These are phyloP conservation scores for Neurospora tetraspora DNA, from an alignment of 495 filamentous ascomycete species.

Conservation along the genomic window DNA sequence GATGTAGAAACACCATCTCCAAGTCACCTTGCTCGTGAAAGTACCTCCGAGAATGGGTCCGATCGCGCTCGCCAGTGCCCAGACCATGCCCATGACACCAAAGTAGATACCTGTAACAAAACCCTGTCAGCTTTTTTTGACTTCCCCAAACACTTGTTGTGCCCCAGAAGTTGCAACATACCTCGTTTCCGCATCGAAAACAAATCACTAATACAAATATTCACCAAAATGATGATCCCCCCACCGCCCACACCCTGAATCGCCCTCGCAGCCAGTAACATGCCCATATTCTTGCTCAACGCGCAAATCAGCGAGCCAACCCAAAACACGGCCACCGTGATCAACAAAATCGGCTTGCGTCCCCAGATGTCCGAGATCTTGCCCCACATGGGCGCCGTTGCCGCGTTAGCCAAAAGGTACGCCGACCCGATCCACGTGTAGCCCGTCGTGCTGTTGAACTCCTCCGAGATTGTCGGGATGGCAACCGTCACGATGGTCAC, in stretches of 20 bases:
- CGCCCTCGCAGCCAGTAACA: conserved; percentile 66
- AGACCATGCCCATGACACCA: conserved; percentile 38
- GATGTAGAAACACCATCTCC: conserved; percentile 67
- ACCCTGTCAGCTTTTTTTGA: background rate
- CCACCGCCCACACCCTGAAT: conserved; percentile 81
- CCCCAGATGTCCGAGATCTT: conserved; percentile 82
- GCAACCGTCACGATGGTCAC: conserved; percentile 29
- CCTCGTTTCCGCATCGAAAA: conserved; percentile 61
- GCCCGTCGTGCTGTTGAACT: conserved; percentile 52
- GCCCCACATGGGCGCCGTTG: conserved; percentile 68
- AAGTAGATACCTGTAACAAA: conserved; percentile 53
- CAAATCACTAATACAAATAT: conserved; percentile 73
- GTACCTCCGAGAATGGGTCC: conserved; percentile 57
- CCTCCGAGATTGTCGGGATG: conserved; percentile 49
- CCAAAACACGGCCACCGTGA: conserved; percentile 66
- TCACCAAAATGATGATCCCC: conserved; percentile 68
- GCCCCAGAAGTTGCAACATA: background rate
- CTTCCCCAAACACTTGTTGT: background rate
- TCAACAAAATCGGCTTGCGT: conserved; percentile 66
- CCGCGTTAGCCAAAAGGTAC: conserved; percentile 58
- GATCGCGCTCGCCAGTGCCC: conserved; percentile 43
- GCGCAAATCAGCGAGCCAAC: conserved; percentile 65
- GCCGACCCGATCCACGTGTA: conserved; percentile 73
- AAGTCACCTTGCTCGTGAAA: conserved; percentile 45
- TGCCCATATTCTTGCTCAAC: conserved; percentile 53